A percentile compares a stretch with the other conserved stretches of the same genome.
Evolutionary conservation across 2,329 filamentous ascomycete species (phyloP).

Genomic region (Dissoconium aciculare): DNA sequence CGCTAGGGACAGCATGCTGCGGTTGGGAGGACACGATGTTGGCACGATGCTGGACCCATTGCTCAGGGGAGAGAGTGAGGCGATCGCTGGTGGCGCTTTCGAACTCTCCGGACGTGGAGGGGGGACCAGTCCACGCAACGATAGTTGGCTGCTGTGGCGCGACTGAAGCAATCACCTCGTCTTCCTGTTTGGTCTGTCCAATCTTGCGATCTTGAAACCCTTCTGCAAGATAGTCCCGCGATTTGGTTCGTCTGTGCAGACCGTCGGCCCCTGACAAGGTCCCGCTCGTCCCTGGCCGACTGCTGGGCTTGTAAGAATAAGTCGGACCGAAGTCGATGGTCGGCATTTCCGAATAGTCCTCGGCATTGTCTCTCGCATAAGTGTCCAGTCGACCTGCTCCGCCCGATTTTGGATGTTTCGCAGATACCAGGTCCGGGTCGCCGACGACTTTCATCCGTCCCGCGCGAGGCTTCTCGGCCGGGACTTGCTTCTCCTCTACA

Average conservation of each 20-base stretch:
- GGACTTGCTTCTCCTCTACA: constrained; percentile 29
- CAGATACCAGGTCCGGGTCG: constrained; percentile 28
- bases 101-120: too few relatives aligned
- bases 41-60: constrained; percentile 69
- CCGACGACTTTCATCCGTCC: constrained; percentile 71
- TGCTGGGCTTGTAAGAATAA: constrained; percentile 45
- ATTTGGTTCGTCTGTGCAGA: constrained; percentile 13
- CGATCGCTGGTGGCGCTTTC: constrained; percentile 25
- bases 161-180: constrained; percentile 3
- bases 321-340: constrained; percentile 78
- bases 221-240: constrained; percentile 15
- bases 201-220: constrained; percentile 13
- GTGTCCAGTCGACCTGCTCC: constrained; percentile 19
- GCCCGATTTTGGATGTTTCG: constrained; percentile 27
- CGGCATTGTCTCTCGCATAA: constrained; percentile 21
- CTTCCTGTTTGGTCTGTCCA: constrained; percentile 1
- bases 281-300: constrained; percentile 41
- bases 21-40: constrained; percentile 38
- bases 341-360: constrained; percentile 43
- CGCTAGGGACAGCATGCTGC: constrained; percentile 34
- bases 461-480: constrained; percentile 53
- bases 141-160: not conserved
- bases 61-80: constrained; percentile 53
- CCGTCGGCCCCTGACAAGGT: constrained; percentile 30
- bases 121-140: constrained; percentile 14